Evolutionary conservation across 495 filamentous ascomycete species (phyloP), one percentile per base, ranked within the genome.

Genomic region (Pseudevernia furfuracea): DNA sequence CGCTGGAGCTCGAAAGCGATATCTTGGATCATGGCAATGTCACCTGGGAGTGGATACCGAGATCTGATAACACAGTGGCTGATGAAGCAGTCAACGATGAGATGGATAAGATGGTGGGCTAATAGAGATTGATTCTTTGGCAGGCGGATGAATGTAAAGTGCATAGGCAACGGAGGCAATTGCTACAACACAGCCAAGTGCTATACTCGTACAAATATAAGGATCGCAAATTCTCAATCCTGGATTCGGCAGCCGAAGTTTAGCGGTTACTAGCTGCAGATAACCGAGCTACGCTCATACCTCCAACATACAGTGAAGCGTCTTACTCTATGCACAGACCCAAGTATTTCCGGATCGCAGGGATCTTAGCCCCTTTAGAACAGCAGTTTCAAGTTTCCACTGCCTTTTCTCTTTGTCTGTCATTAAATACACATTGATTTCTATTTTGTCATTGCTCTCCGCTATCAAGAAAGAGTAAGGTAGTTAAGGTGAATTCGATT

Each of bases 21-120:
- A 23, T 77, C 39, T 58, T 39, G 23, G 52, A 69, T 17, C 28
- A 66, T 14, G 78, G 78, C 19, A 58, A 28, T 0, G 70, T 79
- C 48, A 53, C 62, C 2, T 78, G 71, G 43, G 63, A 58, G 1
- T 70, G 66, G 59, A 61, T 73, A 38, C 71, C 67, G 53, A 66
- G 63, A 32, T 25, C 34, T 57, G 46, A 66, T 44, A 58, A 70
- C 48, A 25, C 64, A 49, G n/a, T 28, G 39, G 43, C 69, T 48
- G 37, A 72, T 37, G 64, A 68, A 57, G 63, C 58, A 15, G 63
- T 44, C 48, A 58, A 36, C 39, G 49, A 63, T 38, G 70, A 69
- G 62, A 56, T 43, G n/a, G 68, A 67, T 55, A 28, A 44, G 5
- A 64, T 61, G 39, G 67, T 25, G 23, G 46, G 28, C 2, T 9